phyloP scores from a whole-genome alignment of 371 early-diverging fungal genomes.

The Mucor indicus region DNA sequence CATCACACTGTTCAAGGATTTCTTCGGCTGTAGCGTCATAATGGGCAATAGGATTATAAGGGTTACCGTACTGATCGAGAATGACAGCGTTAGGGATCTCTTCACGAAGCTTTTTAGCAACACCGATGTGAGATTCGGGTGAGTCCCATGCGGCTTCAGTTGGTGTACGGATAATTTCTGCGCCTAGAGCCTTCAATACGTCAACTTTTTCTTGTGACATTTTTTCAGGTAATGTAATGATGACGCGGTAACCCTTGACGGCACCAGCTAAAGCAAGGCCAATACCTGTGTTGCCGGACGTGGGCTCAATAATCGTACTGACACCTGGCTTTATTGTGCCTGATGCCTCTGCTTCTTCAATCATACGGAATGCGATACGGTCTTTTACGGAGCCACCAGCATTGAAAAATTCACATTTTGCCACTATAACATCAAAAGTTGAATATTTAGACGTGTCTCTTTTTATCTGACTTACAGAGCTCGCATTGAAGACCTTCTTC shows the following conservation, averaged over 20 bases:
- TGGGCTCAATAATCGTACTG: conserved; percentile 61
- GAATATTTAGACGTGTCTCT: too few relatives aligned
- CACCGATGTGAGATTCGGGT: conserved; percentile 95
- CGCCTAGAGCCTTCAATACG: conserved; percentile 94
- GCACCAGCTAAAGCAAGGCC: conserved; percentile 87
- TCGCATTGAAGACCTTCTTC: conserved; percentile 90
- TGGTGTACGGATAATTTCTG: conserved; percentile 96
- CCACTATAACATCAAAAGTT: conserved; percentile 55
- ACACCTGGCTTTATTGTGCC: conserved; percentile 87
- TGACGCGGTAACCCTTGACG: conserved; percentile 94
- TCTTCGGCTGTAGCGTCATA: conserved; percentile 91
- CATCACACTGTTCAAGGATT: conserved; percentile 80
- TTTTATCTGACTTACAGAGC: conserved; percentile 72
- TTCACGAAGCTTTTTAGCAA: conserved; percentile 86
- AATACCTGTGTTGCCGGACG: conserved; percentile 21
- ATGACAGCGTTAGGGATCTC: conserved; percentile 95
- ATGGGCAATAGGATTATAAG: conserved; percentile 95
- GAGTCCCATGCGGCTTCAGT: conserved; percentile 99
- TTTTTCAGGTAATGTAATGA: conserved; percentile 97
- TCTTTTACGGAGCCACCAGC: conserved; percentile 98
- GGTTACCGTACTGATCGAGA: conserved; percentile 92
- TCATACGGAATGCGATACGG: conserved; percentile 93
- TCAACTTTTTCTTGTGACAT: conserved; percentile 98
- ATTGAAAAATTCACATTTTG: conserved; percentile 97
- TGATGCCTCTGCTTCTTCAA: conserved; percentile 90